Evolutionary conservation across 2,329 filamentous ascomycete genomes (phyloP).

Genomic region (Rhynchosporium secalis): DNA sequence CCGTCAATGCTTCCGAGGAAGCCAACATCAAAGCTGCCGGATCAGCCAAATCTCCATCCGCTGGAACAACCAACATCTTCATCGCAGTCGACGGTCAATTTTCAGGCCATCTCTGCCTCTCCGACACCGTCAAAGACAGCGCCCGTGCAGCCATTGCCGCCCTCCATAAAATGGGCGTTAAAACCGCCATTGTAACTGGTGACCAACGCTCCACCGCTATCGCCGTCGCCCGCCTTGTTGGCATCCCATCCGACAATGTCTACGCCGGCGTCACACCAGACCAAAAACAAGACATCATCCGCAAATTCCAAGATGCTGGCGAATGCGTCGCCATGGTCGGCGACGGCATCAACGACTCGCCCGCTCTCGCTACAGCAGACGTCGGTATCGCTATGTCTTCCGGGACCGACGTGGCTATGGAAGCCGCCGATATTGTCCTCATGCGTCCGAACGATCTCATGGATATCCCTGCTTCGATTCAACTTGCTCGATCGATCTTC

Average conservation of each 20-base stretch:
- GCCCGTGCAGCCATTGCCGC: slow-evolving; percentile 79
- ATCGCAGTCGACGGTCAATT: slow-evolving; percentile 82
- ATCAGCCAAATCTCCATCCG: slow-evolving; percentile 41
- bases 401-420: slow-evolving; percentile 96
- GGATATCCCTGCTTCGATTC: slow-evolving; percentile 83
- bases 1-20: slow-evolving; percentile 62
- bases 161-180: slow-evolving; percentile 80
- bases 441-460: slow-evolving; percentile 92
- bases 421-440: slow-evolving; percentile 92
- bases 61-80: slow-evolving; percentile 88
- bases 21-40: slow-evolving; percentile 50
- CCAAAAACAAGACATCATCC: slow-evolving; percentile 86
- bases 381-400: slow-evolving; percentile 91
- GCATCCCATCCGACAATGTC: slow-evolving; percentile 74
- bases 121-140: slow-evolving; percentile 88
- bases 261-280: slow-evolving; percentile 86
- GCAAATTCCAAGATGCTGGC: slow-evolving; percentile 70
- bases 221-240: slow-evolving; percentile 78
- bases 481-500: slow-evolving; percentile 84
- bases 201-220: slow-evolving; percentile 84
- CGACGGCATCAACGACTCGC: slow-evolving; percentile 97
- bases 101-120: slow-evolving; percentile 78
- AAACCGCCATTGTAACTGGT: slow-evolving; percentile 88
- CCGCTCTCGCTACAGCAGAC: slow-evolving; percentile 87
- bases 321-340: slow-evolving; percentile 93